Conservation (phyloP, 345 rosid species). For the Gossypium bickii region DNA sequence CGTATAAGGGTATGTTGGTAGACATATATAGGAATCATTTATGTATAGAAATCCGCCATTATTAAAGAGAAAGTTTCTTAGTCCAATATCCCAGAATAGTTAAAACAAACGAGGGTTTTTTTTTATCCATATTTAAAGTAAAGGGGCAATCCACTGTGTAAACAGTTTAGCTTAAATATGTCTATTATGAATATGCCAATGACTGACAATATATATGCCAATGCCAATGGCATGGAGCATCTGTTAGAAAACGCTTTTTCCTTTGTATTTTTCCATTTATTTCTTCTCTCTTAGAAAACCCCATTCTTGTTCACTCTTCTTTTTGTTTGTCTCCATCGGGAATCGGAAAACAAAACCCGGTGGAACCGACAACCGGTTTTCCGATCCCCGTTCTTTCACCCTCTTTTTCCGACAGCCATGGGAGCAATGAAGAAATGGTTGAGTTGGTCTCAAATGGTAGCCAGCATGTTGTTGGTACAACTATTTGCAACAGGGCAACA, state of each 20-base stretch:
- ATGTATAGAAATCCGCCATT: background rate
- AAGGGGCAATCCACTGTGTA: background rate
- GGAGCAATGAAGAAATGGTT: conserved; percentile 9
- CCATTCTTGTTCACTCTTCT: too few species aligned
- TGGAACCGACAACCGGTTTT: background rate
- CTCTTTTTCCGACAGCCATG: background rate
- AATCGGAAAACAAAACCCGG: background rate
- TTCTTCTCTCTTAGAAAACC: background rate
- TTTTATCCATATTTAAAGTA: background rate
- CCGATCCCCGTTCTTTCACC: background rate
- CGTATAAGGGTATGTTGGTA: background rate
- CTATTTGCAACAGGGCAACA: conserved; percentile 37
- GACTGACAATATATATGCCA: conserved; percentile 9
- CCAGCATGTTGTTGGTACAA: conserved; percentile 44
- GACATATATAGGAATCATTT: background rate
- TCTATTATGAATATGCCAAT: conserved; percentile 3
- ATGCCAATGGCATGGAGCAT: background rate
- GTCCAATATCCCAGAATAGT: background rate
- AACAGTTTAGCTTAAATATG: background rate
- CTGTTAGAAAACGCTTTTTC: background rate
- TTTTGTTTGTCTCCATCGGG: background rate
- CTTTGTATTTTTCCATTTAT: background rate
- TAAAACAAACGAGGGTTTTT: background rate
- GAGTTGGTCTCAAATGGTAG: conserved; percentile 19
- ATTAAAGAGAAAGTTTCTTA: background rate